These are phyloP conservation scores for Phytophthora rubi DNA, from an alignment of 352 stramenopile species.

Conservation along the genomic window DNA sequence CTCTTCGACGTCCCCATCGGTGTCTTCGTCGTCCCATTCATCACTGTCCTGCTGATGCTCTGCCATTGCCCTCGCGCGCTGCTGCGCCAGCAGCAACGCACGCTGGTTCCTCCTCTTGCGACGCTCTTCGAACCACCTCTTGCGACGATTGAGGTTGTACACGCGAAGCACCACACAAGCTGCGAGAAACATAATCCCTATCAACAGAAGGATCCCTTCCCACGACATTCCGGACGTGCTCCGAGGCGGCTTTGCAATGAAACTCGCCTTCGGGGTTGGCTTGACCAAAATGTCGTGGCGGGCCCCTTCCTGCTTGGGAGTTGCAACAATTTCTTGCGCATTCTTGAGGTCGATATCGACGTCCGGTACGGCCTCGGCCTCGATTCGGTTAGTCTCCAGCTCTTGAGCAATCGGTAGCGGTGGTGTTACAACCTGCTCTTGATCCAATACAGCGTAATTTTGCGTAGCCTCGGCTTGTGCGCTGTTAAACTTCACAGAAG, in stretches of 20 bases:
- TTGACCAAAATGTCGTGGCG: background rate
- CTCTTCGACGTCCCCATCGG: constrained; percentile 43
- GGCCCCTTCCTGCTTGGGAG: background rate
- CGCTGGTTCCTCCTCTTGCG: constrained; percentile 41
- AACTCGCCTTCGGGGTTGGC: background rate
- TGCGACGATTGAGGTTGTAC: constrained; percentile 58
- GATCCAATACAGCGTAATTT: background rate
- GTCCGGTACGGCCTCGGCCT: background rate
- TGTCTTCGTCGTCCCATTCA: constrained; percentile 31
- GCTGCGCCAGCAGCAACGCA: constrained; percentile 30
- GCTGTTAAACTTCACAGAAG: background rate
- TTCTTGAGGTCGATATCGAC: constrained; percentile 4
- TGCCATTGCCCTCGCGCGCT: constrained; percentile 27
- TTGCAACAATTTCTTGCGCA: constrained; percentile 4
- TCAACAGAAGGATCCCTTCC: constrained; percentile 48
- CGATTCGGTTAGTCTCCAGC: background rate
- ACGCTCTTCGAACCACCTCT: constrained; percentile 52
- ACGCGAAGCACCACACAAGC: constrained; percentile 53
- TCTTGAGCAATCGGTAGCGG: background rate
- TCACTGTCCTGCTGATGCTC: constrained; percentile 30
- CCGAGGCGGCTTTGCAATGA: background rate
- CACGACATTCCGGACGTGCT: constrained; percentile 42
- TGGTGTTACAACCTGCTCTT: background rate
- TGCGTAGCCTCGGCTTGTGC: background rate
- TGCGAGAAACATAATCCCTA: constrained; percentile 50